Evolutionary conservation across 495 filamentous ascomycete genomes (phyloP).

Genomic region (Delitschia confertaspora): DNA sequence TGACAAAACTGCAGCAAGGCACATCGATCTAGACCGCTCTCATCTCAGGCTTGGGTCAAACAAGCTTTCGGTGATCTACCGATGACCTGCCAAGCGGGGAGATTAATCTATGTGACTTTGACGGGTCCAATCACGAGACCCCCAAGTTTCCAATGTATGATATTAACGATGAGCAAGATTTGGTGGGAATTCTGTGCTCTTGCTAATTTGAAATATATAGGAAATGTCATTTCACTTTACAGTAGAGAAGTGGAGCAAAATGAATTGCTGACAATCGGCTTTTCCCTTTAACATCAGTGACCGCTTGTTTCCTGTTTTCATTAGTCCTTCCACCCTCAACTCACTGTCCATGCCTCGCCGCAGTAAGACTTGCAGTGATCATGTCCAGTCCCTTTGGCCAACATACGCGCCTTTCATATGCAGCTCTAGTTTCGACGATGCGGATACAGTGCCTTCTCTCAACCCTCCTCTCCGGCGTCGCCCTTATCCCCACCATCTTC

Average conservation of each 20-base stretch:
- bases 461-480: neutral
- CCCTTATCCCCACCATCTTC: neutral
- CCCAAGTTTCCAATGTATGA: neutral
- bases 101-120: no score
- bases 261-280: neutral
- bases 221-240: neutral
- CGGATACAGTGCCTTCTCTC: neutral
- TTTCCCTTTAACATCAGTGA: neutral
- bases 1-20: no score
- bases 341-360: neutral
- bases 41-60: no score
- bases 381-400: neutral
- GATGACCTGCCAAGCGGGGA: no score
- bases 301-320: neutral
- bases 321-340: neutral
- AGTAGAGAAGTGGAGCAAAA: neutral
- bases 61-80: slow-evolving; percentile 17
- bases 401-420: neutral
- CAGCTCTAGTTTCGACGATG: no score
- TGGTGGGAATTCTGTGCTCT: neutral
- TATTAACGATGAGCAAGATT: neutral
- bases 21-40: no score
- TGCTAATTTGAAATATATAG: slow-evolving; percentile 1
- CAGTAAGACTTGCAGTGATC: neutral
- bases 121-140: no score